Conservation (phyloP, 805 yeast genomes). For the Danielozyma ontarioensis region DNA sequence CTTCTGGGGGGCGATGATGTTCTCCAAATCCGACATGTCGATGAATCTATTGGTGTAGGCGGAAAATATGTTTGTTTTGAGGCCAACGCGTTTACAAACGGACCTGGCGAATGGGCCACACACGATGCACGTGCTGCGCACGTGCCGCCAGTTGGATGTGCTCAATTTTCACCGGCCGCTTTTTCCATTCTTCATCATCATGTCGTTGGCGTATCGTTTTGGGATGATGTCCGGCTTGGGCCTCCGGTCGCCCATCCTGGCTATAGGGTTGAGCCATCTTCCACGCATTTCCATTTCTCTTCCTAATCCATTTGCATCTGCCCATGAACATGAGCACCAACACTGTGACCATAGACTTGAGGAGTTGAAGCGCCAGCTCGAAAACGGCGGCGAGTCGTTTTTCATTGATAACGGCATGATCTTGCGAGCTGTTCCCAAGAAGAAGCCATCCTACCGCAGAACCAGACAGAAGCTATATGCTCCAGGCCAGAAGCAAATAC, state of each 20-base stretch:
- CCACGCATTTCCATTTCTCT: conserved; percentile 4
- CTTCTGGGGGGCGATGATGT: conserved; percentile 49
- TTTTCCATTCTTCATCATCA: too few species aligned
- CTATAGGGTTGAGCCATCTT: conserved; percentile 1
- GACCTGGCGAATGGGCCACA: neutral
- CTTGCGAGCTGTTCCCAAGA: conserved; percentile 87
- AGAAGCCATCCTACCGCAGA: conserved; percentile 82
- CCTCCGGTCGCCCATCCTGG: neutral
- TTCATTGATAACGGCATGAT: conserved; percentile 62
- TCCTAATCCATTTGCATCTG: neutral
- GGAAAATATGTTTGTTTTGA: neutral
- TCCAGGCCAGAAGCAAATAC: conserved; percentile 76
- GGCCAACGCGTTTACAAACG: conserved; percentile 2
- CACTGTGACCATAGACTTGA: conserved; percentile 21
- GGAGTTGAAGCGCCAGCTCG: conserved; percentile 37
- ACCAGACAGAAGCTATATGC: conserved; percentile 80
- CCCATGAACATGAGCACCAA: neutral
- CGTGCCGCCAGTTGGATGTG: neutral
- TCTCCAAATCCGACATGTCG: conserved; percentile 14
- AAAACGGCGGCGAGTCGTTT: conserved; percentile 28
- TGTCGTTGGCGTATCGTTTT: conserved; percentile 22
- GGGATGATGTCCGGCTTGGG: conserved; percentile 5
- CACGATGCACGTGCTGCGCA: conserved; percentile 2
- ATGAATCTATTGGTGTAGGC: neutral
- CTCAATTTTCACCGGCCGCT: too few species aligned